Conservation (phyloP, 345 rosid genomes). For the Brassica napus region DNA sequence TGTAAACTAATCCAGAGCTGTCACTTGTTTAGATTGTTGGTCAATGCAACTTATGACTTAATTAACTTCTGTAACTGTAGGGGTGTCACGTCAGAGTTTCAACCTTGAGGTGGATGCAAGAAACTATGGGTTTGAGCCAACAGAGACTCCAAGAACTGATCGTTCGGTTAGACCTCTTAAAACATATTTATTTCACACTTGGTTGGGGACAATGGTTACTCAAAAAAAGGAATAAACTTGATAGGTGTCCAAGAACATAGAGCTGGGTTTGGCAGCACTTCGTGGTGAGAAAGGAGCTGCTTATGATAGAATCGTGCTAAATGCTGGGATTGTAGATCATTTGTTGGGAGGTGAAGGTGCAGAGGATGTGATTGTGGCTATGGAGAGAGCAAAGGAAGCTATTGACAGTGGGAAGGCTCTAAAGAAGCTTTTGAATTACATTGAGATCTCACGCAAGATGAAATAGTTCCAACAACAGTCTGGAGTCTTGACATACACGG, state of each 20-base stretch:
- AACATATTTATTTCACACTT: background rate
- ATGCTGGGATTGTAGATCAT: constrained; percentile 93
- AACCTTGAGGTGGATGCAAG: constrained; percentile 80
- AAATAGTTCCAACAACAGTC: constrained; percentile 24
- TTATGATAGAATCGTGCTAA: constrained; percentile 83
- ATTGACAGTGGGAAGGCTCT: constrained; percentile 90
- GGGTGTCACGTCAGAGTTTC: constrained; percentile 37
- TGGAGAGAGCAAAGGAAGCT: constrained; percentile 90
- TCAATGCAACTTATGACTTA: background rate
- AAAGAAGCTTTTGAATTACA: constrained; percentile 70
- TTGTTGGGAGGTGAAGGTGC: constrained; percentile 27
- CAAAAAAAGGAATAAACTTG: background rate
- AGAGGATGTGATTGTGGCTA: constrained; percentile 23
- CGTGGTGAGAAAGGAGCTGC: constrained; percentile 78
- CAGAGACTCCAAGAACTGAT: constrained; percentile 77
- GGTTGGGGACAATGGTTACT: background rate
- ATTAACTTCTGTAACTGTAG: background rate
- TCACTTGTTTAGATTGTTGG: background rate
- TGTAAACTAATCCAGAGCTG: no score
- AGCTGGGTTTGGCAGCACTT: constrained; percentile 83
- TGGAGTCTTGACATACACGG: constrained; percentile 14
- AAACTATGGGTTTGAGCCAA: constrained; percentile 60
- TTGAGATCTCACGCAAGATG: constrained; percentile 63
- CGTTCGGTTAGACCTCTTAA: constrained; percentile 64
- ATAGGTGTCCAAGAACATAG: constrained; percentile 77